These are phyloP conservation scores for Salvia rosmarinus DNA, from an alignment of 257 asterid genomes.

Conservation along the genomic window DNA sequence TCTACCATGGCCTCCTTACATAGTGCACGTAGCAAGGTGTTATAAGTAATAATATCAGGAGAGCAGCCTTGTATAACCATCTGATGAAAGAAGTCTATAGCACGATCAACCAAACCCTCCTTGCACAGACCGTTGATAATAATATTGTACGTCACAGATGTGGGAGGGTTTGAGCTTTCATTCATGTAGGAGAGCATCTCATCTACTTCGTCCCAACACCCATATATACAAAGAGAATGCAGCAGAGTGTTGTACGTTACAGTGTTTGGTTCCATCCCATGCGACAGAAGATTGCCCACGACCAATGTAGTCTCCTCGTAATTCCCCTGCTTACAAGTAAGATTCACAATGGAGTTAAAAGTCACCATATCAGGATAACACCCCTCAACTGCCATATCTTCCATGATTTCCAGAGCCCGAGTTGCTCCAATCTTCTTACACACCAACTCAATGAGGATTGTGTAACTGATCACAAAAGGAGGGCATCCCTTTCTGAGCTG, in stretches of 20 bases:
- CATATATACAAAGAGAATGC: slow-evolving; percentile 65
- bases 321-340: slow-evolving; percentile 65
- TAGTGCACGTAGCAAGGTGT: slow-evolving; percentile 74
- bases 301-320: slow-evolving; percentile 55
- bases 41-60: slow-evolving; percentile 81
- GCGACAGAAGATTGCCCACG: slow-evolving; percentile 56
- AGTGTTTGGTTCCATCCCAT: slow-evolving; percentile 69
- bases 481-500: slow-evolving; percentile 83
- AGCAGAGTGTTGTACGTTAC: slow-evolving; percentile 81
- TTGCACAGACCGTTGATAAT: slow-evolving; percentile 80
- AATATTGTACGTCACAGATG: slow-evolving; percentile 69
- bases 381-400: slow-evolving; percentile 78
- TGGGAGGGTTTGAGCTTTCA: slow-evolving; percentile 61
- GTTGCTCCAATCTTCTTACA: slow-evolving; percentile 59
- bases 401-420: slow-evolving; percentile 75
- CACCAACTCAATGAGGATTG: slow-evolving; percentile 68
- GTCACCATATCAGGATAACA: slow-evolving; percentile 87
- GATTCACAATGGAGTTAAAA: slow-evolving; percentile 69
- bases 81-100: slow-evolving; percentile 63
- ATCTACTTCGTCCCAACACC: slow-evolving; percentile 67
- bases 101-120: slow-evolving; percentile 67
- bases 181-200: slow-evolving; percentile 64
- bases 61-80: slow-evolving; percentile 55
- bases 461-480: slow-evolving; percentile 70
- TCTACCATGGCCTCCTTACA: slow-evolving; percentile 66